Conservation (phyloP, 2,329 filamentous ascomycete genomes). For the Penicillium sp. region DNA sequence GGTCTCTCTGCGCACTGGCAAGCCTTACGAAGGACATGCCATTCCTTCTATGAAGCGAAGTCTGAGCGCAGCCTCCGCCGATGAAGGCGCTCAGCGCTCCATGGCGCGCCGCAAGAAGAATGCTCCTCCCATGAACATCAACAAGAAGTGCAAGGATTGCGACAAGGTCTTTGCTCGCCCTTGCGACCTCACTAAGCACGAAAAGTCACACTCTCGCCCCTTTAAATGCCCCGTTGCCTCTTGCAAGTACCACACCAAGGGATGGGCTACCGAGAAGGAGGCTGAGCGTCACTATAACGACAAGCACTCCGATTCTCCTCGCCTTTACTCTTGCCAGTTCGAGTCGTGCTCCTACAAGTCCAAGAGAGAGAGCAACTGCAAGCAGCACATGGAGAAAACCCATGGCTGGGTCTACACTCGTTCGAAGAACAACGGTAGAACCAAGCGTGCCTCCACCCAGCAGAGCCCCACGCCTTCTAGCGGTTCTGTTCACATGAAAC, state of each 20-base stretch:
- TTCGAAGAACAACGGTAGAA: slow-evolving; percentile 86
- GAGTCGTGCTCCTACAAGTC: slow-evolving; percentile 89
- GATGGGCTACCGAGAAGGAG: slow-evolving; percentile 98
- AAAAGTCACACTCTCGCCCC: slow-evolving; percentile 95
- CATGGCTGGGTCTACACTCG: slow-evolving; percentile 90
- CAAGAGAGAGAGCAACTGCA: slow-evolving; percentile 95
- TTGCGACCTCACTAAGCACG: slow-evolving; percentile 97
- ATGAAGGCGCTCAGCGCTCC: slow-evolving; percentile 84
- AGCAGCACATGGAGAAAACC: slow-evolving; percentile 98
- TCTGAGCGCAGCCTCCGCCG: slow-evolving; percentile 62
- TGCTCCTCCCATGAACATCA: slow-evolving; percentile 80
- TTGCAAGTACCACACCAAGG: slow-evolving; percentile 89
- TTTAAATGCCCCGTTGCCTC: slow-evolving; percentile 85
- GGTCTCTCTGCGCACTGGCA: slow-evolving; percentile 75
- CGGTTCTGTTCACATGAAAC: slow-evolving; percentile 14
- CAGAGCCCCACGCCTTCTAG: slow-evolving; percentile 16
- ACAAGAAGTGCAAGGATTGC: slow-evolving; percentile 81
- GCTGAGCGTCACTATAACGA: slow-evolving; percentile 95
- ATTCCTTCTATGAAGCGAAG: slow-evolving; percentile 57
- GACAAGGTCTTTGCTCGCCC: slow-evolving; percentile 93
- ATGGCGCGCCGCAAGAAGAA: slow-evolving; percentile 98
- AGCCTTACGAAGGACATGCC: slow-evolving; percentile 59
- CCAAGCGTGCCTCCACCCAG: slow-evolving; percentile 17
- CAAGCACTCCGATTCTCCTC: slow-evolving; percentile 82
- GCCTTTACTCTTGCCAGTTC: slow-evolving; percentile 82